Evolutionary conservation across 176 grass and related monocot species (phyloP).

Genomic region (Lolium perenne): DNA sequence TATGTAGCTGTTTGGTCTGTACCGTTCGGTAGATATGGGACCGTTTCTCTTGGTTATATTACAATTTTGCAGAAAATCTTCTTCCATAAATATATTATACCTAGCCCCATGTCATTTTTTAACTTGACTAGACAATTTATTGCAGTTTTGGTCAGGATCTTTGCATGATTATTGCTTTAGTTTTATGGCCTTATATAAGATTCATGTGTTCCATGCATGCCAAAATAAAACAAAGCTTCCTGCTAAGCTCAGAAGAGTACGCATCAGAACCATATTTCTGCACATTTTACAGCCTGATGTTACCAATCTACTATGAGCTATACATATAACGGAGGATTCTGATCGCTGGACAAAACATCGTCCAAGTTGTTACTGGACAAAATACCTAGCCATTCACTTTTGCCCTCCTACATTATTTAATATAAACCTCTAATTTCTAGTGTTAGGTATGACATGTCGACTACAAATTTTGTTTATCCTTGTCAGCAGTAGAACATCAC

Average conservation of each 20-base stretch:
- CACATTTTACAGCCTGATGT: slow-evolving; percentile 5
- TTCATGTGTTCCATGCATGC: not conserved
- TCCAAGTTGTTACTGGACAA: not conserved
- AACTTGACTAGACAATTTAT: not conserved
- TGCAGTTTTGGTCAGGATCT: not conserved
- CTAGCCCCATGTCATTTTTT: too few relatives aligned
- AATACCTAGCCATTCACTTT: not conserved
- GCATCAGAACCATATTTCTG: not conserved
- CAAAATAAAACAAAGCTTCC: not conserved
- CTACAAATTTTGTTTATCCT: slow-evolving; percentile 3
- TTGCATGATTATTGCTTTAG: not conserved
- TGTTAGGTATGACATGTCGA: slow-evolving; percentile 42
- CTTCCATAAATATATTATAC: slow-evolving; percentile 6
- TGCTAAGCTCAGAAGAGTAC: not conserved
- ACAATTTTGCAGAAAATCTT: slow-evolving; percentile 38
- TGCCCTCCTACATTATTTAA: not conserved
- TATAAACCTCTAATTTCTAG: slow-evolving; percentile 45
- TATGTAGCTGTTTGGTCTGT: slow-evolving; percentile 49
- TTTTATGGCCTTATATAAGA: not conserved
- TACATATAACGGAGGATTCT: not conserved
- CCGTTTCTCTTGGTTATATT: slow-evolving; percentile 17
- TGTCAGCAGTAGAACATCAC: slow-evolving; percentile 79
- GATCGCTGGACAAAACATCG: not conserved
- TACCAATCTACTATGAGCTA: not conserved
- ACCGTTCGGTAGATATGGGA: slow-evolving; percentile 48